Evolutionary conservation across 2,329 filamentous ascomycete genomes (phyloP), one percentile per base, ranked within the genome.

Genomic region (Fusarium sp.): DNA sequence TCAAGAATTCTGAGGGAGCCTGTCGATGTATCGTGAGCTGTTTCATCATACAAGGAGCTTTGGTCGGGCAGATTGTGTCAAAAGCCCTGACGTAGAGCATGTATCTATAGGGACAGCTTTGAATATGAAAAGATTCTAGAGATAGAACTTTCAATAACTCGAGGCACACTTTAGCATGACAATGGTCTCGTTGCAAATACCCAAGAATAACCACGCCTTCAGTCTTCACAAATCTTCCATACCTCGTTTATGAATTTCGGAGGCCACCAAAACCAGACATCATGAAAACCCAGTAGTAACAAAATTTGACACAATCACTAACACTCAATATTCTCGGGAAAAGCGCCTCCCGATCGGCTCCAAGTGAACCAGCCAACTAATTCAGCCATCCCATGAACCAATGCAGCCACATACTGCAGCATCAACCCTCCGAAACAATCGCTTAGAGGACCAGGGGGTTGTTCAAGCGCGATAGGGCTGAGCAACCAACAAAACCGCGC

Each of bases 351-450:
- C 39, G 20, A 33, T 57, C 17, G 56, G 53, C 29, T 44, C 45
- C 44, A 54, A 29, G 31, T 27, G n/a, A 62, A 31, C 49, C 17
- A 20, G 18, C 22, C 54, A 49, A 27, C 38, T 45, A 62, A 36
- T 44, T 45, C 53, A 71, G 67, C 60, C 47, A 71, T 68, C n/a
- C 65, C 49, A 44, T 27, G 52, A 45, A 68, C 50, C 46, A 54
- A 71, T 68, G 35, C 68, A 62, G 47, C 63, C 62, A 71, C 56
- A 56, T 33, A 31, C 54, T 35, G 35, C 35, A 45, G 22, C 22
- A 22, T 41, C 12, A 42, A 33, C 35, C 20, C 35, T 53, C 68
- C 47, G 65, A 62, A 56, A 56, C 57, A 52, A 36, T 44, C 61
- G 54, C 44, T 49, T 52, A 39, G 49, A n/a, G 25, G 29, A 18